Conservation (phyloP, 73 alveolate genomes). For the Effrenium voratum region DNA sequence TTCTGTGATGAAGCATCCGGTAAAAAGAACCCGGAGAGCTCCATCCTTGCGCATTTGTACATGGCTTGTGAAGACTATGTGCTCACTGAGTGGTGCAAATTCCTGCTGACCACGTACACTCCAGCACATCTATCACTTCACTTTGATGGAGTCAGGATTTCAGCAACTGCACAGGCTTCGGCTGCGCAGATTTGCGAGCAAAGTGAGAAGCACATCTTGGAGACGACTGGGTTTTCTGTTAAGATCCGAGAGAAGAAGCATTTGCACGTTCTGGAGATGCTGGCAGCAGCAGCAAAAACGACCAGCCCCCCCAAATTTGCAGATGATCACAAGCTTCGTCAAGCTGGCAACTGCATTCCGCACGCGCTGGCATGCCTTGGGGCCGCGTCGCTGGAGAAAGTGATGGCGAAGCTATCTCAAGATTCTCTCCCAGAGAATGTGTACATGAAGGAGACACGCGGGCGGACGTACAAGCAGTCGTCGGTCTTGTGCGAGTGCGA, state of each 20-base stretch:
- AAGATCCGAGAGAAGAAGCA: conserved; percentile 8
- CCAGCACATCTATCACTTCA: conserved; percentile 42
- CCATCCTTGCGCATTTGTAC: conserved; percentile 26
- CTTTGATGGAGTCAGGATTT: conserved; percentile 48
- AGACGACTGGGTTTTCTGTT: not conserved
- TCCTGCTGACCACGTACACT: not conserved
- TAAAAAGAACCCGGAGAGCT: conserved; percentile 21
- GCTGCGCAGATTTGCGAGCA: not conserved
- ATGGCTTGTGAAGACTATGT: not conserved
- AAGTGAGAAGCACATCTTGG: not conserved
- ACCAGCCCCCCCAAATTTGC: too few relatives aligned
- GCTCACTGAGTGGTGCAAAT: not conserved
- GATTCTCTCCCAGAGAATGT: not conserved
- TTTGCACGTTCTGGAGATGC: not conserved
- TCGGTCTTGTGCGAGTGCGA: not conserved
- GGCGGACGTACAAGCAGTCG: conserved; percentile 2
- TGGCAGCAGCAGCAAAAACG: not conserved
- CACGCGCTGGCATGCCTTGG: not conserved
- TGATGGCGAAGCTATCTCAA: not conserved
- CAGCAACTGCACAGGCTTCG: not conserved
- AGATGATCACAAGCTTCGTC: not conserved
- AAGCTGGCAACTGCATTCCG: conserved; percentile 3
- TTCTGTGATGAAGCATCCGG: not conserved
- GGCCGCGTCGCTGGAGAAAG: not conserved
- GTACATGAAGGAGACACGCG: not conserved